Base-by-base conservation (phyloP, 371 early-diverging fungal genomes). In the Mortierella polycephala region DNA sequence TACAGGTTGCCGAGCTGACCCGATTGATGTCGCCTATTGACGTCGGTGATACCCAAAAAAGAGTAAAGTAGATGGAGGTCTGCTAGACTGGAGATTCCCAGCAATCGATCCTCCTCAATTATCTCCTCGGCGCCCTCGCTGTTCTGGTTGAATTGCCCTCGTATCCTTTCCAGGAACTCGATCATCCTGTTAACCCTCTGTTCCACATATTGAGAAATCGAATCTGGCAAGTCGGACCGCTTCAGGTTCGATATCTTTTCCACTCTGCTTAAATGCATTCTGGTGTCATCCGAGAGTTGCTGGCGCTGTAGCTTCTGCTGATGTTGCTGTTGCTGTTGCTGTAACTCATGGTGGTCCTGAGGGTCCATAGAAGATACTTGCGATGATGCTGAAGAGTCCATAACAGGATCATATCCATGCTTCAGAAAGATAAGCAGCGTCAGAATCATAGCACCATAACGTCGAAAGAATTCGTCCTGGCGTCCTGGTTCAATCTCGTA, bases 11-110 rank as follows among this genome's bases (percentile, higher is more conserved):
- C 77, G 18, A 71, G 68, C 13, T 71, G 71, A 14, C 71, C 76
- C 5, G 64, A 64, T n/a, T 71, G 67, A 3, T 46, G 14, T 21
- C 72, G 63, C 2, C 23, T 52, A 8, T 20, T 62, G 53, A 45
- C 11, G 53, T 64, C 58, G 20, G 68, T 61, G 53, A 77, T 57
- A 6, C 77, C 77, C 13, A 77, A 30, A 40, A 64, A 77, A 6
- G 72, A 67, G 20, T 77, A 77, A 18, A 77, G 77, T 0, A 57
- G 67, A 14, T 71, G 77, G 11, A 77, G 47, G 49, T 77, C 77
- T 0, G 77, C 30, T 6, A 77, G 56, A 16, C 66, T 63, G 58
- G 41, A 16, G 2, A 75, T 50, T 30, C 73, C 77, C 20, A 44
- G 52, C 12, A 75, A 30, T 11, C 20, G 58, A 18, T 64, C 63